Base-by-base conservation (phyloP, 2,329 filamentous ascomycete species). In the Hirsutella rhossiliensis region DNA sequence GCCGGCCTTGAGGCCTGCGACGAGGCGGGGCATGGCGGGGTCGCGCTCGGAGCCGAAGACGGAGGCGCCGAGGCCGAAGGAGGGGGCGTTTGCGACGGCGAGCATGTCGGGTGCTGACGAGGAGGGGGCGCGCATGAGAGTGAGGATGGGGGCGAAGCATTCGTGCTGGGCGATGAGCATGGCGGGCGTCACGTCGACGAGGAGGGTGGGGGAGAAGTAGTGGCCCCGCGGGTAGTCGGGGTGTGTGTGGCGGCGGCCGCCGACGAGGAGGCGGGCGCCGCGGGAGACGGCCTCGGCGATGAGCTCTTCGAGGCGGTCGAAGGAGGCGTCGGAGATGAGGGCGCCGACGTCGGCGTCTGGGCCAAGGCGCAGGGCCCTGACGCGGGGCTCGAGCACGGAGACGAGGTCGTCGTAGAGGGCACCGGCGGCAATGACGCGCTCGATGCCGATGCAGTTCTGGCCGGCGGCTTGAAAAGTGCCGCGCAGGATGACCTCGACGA, bases 361-460 rank as follows among this genome's bases (percentile, higher is more conserved):
- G 2, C 92, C 92, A 1, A 92, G 71, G 18, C 86, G 81, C 15
- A 98, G 71, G 11, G 75, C 73, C 48, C 73, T 72, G 51, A 97
- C 86, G 48, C 84, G 81, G 11, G 84, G 82, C 42, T 79, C 75
- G 18, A 98, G 76, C 48, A 80, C 71, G 5, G 71, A 63, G 43
- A 95, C 67, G 19, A 98, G 75, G 45, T 71, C 70, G 49, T 84
- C 72, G 67, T 97, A 94, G 42, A 86, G 73, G n/a, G 67, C 69
- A 2, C 87, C 82, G 15, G 85, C 75, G 20, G 84, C 87, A 53
- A 97, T 82, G 57, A 97, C 82, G 45, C 92, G 84, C 67, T 98
- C 92, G 52, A 96, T 90, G 44, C 92, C 92, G 58, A 98, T 90
- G 65, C 92, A 98, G 67, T 98, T 98, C 63, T 98, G 92, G 1